Conservation (phyloP, 768 basidiomycete species). For the Brasilioporus rufonigricans region DNA sequence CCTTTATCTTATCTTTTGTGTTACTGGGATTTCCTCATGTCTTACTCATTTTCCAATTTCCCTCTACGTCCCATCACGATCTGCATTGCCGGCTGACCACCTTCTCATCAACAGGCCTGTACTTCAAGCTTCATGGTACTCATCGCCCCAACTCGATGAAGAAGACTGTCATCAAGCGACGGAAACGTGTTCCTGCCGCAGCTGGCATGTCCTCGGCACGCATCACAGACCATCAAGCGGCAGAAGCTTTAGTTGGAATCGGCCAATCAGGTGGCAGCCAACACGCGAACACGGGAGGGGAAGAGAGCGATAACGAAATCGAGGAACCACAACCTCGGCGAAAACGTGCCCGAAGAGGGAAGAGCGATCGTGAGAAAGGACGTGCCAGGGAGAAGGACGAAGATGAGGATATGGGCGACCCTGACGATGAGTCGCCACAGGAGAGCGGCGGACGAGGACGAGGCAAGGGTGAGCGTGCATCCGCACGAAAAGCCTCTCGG, state of each 20-base stretch:
- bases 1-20: constrained; percentile 28
- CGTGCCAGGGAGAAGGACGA: constrained; percentile 40
- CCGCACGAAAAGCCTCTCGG: constrained; percentile 34
- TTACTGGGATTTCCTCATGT: constrained; percentile 2
- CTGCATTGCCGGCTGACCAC: constrained; percentile 11
- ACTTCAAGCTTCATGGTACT: constrained; percentile 97
- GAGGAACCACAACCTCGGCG: constrained; percentile 53
- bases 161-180: constrained; percentile 96
- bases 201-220: constrained; percentile 43
- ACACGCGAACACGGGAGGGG: constrained; percentile 36
- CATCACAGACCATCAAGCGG: constrained; percentile 84
- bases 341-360: constrained; percentile 50
- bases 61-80: neutral
- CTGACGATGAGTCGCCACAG: constrained; percentile 32
- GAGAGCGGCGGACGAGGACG: constrained; percentile 31
- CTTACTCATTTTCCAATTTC: neutral
- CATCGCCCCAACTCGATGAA: constrained; percentile 99
- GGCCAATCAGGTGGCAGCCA: constrained; percentile 48
- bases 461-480: constrained; percentile 39
- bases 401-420: constrained; percentile 51
- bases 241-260: constrained; percentile 84
- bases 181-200: constrained; percentile 95
- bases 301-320: constrained; percentile 40
- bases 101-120: constrained; percentile 63
- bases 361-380: constrained; percentile 37